Percentiles rank a stretch among this genome's conserved stretches.
phyloP scores from a whole-genome alignment of 495 filamentous ascomycete species.

The Thermothielavioides terrestris region DNA sequence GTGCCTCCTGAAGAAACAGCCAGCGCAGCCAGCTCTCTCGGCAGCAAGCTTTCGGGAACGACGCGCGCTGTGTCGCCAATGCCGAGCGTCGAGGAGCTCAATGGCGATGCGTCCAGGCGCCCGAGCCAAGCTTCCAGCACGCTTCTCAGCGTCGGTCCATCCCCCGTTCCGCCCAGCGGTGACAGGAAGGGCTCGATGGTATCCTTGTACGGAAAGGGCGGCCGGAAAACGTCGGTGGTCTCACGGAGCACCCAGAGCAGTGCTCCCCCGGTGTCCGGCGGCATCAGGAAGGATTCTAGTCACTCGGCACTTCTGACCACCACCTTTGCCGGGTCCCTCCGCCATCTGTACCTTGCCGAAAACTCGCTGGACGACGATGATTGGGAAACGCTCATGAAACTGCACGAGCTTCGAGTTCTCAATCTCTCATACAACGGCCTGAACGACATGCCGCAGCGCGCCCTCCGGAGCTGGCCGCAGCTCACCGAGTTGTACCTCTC shows the following conservation, averaged over 20 bases:
- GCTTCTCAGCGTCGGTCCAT: conserved; percentile 62
- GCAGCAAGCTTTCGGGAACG: conserved; percentile 39
- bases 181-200: conserved; percentile 75
- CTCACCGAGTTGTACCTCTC: conserved; percentile 91
- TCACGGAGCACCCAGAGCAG: conserved; percentile 49
- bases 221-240: conserved; percentile 75
- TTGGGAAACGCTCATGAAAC: conserved; percentile 76
- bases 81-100: conserved; percentile 72
- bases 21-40: conserved; percentile 19
- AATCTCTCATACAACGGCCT: conserved; percentile 95
- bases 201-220: conserved; percentile 64
- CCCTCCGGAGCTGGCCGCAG: conserved; percentile 77
- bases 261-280: conserved; percentile 41
- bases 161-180: conserved; percentile 49
- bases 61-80: conserved; percentile 46
- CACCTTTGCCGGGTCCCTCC: conserved; percentile 78
- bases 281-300: conserved; percentile 74
- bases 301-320: conserved; percentile 60
- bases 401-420: conserved; percentile 77
- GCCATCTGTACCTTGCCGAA: conserved; percentile 81
- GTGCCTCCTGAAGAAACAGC: conserved; percentile 44
- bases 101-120: conserved; percentile 62
- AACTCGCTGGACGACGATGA: conserved; percentile 90
- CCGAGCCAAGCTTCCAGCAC: conserved; percentile 78
- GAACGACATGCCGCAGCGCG: conserved; percentile 81